Evolutionary conservation across 2,329 filamentous ascomycete genomes (phyloP).

Genomic region (Canariomyces notabilis): DNA sequence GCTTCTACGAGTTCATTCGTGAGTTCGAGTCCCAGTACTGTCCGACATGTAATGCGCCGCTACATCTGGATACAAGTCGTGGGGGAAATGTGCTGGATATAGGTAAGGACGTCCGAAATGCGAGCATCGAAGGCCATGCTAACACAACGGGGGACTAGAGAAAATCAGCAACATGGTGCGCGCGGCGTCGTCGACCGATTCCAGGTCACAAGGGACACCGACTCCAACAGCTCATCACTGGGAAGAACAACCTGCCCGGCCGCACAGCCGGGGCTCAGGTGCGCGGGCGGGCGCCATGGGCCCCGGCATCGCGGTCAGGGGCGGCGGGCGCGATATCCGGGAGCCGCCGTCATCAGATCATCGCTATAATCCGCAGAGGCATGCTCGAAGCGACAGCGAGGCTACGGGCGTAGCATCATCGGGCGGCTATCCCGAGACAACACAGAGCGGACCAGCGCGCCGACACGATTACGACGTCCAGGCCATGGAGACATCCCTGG

Average conservation of each 20-base stretch:
- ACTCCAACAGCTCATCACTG: slow-evolving; percentile 56
- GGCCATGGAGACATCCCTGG: slow-evolving; percentile 84
- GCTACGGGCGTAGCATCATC: slow-evolving; percentile 70
- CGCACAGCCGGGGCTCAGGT: slow-evolving; percentile 46
- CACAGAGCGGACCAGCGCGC: slow-evolving; percentile 59
- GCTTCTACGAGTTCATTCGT: slow-evolving; percentile 97
- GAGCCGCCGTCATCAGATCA: slow-evolving; percentile 35
- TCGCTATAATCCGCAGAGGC: slow-evolving; percentile 45
- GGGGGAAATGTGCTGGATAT: slow-evolving; percentile 90
- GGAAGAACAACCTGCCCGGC: slow-evolving; percentile 56
- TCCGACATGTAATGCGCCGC: slow-evolving; percentile 84
- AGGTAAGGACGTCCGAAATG: slow-evolving; percentile 47
- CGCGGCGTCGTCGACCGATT: slow-evolving; percentile 66
- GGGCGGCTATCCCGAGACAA: slow-evolving; percentile 72
- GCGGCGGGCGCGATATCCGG: slow-evolving; percentile 43
- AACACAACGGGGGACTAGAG: slow-evolving; percentile 54
- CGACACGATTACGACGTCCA: slow-evolving; percentile 94
- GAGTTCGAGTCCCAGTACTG: slow-evolving; percentile 93
- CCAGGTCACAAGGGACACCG: slow-evolving; percentile 46
- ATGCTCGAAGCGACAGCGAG: slow-evolving; percentile 74
- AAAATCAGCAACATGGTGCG: slow-evolving; percentile 93
- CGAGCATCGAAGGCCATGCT: slow-evolving; percentile 27
- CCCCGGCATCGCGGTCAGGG: slow-evolving; percentile 30
- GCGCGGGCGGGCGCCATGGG: slow-evolving; percentile 36
- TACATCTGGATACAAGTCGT: slow-evolving; percentile 87